Evolutionary conservation across 1,139 yeast species (phyloP), one percentile per base, ranked within the genome.

Genomic region (Schwanniomyces etchellsii): DNA sequence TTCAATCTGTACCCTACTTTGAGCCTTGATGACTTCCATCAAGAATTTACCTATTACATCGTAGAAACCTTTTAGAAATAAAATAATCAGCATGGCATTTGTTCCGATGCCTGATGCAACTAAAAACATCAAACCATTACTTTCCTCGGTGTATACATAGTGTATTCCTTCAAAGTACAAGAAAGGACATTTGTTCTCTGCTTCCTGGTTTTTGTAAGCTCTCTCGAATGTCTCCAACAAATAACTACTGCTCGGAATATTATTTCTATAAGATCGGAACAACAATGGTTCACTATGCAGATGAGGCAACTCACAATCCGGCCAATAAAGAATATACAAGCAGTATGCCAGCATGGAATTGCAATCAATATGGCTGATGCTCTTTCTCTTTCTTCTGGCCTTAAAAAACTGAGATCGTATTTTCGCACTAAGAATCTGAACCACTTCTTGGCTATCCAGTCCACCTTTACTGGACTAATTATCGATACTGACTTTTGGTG

Each of bases 81-180:
- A 43, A 7, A 65, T 50, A 20, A 55, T 52, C 65, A 59, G 68
- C 71, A 67, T 64, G 18, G 58, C 67, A 43, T 64, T 57, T 21
- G 52, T 39, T 36, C 66, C 66, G 23, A 39, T 35, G n/a, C 49
- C 38, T 1, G 65, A 46, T 5, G 57, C 66, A 4, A 60, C 60
- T 34, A 66, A 28, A 13, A 63, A 31, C 5, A 58, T 30, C 5
- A 67, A 41, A 35, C 57, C 61, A 35, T 60, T 47, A 7, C 45
- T 56, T 24, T 55, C 55, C 35, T 50, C 43, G 6, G 59, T 42
- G 33, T 58, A 56, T 1, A 60, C 45, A 36, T 56, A 65, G 31
- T 52, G 55, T 24, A 62, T 36, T 1, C 68, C 68, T 5, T 48
- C 40, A 20, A 38, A 36, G 26, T 40, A 35, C 6, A 64, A 21